A percentile compares a stretch with the other conserved stretches of the same genome.
These are phyloP conservation scores for Monascus ruber DNA, from an alignment of 2,329 filamentous ascomycete genomes.

Conservation along the genomic window DNA sequence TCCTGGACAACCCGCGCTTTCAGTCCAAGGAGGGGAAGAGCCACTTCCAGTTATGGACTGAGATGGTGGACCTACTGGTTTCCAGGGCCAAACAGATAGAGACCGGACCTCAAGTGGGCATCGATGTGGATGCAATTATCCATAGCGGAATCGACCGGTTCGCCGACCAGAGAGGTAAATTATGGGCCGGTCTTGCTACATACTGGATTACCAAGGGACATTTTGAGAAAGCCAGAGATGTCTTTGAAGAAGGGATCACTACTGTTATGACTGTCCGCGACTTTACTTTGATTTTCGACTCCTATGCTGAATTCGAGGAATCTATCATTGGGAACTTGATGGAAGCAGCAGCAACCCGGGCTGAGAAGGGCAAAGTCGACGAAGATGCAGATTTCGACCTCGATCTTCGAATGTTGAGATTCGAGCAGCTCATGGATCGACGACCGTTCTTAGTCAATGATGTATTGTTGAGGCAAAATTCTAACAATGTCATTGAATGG, in stretches of 20 bases:
- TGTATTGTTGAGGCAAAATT: constrained; percentile 87
- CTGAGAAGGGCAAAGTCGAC: constrained; percentile 66
- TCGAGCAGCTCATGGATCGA: constrained; percentile 95
- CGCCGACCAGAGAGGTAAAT: constrained; percentile 82
- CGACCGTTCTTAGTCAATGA: constrained; percentile 94
- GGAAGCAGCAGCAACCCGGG: constrained; percentile 69
- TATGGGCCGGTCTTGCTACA: constrained; percentile 89
- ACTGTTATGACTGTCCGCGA: constrained; percentile 98
- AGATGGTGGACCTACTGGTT: constrained; percentile 92
- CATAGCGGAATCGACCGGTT: constrained; percentile 84
- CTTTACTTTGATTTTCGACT: constrained; percentile 92
- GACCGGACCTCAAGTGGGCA: constrained; percentile 66
- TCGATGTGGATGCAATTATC: constrained; percentile 86
- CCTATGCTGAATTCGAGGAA: constrained; percentile 94
- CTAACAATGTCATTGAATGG: constrained; percentile 93
- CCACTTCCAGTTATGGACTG: constrained; percentile 92
- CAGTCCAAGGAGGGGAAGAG: constrained; percentile 88
- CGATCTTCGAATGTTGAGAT: constrained; percentile 93
- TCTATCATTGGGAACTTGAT: constrained; percentile 85
- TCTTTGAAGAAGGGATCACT: constrained; percentile 92
- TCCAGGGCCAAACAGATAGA: constrained; percentile 79
- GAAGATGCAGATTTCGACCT: constrained; percentile 85
- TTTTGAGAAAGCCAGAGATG: constrained; percentile 83
- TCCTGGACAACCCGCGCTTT: constrained; percentile 84
- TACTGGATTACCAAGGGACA: constrained; percentile 93